Conservation (phyloP, 2,329 filamentous ascomycete genomes). For the Cercospora sp. region DNA sequence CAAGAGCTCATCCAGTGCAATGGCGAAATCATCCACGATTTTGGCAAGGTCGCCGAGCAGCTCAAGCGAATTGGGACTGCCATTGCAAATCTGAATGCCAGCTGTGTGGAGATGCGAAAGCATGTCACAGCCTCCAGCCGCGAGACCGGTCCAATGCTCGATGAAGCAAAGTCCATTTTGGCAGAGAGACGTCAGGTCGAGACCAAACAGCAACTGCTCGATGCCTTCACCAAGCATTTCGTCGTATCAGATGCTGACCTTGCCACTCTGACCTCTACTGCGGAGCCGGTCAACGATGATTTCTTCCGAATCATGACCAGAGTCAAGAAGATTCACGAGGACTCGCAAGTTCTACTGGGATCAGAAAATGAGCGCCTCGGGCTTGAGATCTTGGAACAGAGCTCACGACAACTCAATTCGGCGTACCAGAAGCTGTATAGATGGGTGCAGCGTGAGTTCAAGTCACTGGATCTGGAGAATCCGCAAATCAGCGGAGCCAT, state of each 20-base stretch:
- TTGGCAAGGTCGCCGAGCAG: conserved; percentile 91
- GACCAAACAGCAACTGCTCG: conserved; percentile 74
- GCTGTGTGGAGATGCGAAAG: conserved; percentile 75
- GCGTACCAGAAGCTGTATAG: conserved; percentile 95
- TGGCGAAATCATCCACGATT: conserved; percentile 82
- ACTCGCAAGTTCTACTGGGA: conserved; percentile 85
- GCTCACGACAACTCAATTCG: conserved; percentile 78
- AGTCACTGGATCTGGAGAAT: conserved; percentile 86
- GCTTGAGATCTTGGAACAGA: conserved; percentile 87
- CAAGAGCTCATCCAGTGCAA: conserved; percentile 93
- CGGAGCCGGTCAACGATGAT: conserved; percentile 77
- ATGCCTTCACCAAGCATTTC: conserved; percentile 79
- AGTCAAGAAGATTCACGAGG: conserved; percentile 82
- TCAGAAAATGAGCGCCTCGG: conserved; percentile 87
- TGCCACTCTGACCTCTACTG: conserved; percentile 70
- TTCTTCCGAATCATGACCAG: conserved; percentile 79
- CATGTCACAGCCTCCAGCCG: conserved; percentile 74
- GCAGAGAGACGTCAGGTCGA: conserved; percentile 72
- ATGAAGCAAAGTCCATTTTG: conserved; percentile 74
- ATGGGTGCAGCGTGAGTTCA: conserved; percentile 94
- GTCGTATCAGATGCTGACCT: conserved; percentile 79
- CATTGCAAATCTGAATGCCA: conserved; percentile 74
- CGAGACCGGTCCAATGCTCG: conserved; percentile 71
- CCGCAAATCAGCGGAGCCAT: conserved; percentile 87
- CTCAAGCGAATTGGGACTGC: conserved; percentile 77